A percentile compares a stretch with the other conserved stretches of the same genome.
Conservation (phyloP, 352 stramenopile genomes). For the Phytophthora sp. region DNA sequence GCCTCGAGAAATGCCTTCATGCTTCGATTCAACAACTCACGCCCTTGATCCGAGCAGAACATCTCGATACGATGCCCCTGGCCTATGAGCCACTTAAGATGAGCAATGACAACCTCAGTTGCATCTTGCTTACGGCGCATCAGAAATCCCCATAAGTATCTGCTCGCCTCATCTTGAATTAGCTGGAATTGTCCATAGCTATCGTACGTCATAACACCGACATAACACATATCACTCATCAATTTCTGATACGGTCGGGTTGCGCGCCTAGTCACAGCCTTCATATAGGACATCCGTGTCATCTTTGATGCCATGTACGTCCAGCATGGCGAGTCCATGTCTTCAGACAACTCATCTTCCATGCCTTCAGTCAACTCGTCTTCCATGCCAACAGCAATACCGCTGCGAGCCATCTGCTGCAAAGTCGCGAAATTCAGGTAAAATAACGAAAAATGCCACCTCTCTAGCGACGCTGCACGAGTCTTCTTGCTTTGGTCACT, state of each 20-base stretch:
- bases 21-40: not conserved
- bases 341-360: not conserved
- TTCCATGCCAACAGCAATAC: not conserved
- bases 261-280: not conserved
- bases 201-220: not conserved
- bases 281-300: not conserved
- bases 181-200: not conserved
- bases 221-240: not conserved
- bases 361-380: not conserved
- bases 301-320: not conserved
- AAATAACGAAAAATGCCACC: conserved; percentile 17
- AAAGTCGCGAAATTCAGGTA: conserved; percentile 12
- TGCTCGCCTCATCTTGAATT: not conserved
- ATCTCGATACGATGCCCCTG: not conserved
- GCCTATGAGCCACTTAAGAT: not conserved
- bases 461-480: not conserved
- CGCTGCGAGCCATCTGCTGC: conserved; percentile 1
- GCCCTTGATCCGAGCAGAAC: conserved; percentile 11
- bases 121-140: not conserved
- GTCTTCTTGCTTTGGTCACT: not conserved
- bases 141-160: not conserved
- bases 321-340: not conserved
- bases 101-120: not conserved
- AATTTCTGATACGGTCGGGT: not conserved
- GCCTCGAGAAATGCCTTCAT: not conserved